phyloP scores from a whole-genome alignment of 495 filamentous ascomycete genomes.

The Penicillium odoratum region DNA sequence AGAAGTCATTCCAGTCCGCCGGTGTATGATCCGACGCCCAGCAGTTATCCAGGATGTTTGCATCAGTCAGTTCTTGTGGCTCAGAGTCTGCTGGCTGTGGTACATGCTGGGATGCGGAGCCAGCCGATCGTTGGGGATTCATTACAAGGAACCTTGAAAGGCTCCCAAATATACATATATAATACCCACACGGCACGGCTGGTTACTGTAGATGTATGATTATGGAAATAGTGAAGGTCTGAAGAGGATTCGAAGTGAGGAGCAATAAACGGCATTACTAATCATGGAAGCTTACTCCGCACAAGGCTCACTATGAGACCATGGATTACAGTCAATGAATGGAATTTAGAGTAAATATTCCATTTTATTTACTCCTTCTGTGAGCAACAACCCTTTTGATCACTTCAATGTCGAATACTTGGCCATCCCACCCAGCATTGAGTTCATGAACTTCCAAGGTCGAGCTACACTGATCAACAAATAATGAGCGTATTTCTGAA shows the following conservation, averaged over 20 bases:
- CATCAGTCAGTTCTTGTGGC: not conserved
- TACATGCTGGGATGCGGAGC: not conserved
- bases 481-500: too few relatives aligned
- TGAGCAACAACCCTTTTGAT: too few relatives aligned
- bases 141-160: not conserved
- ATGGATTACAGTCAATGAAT: too few relatives aligned
- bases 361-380: too few relatives aligned
- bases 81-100: not conserved
- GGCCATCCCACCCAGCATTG: too few relatives aligned
- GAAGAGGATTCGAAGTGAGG: not conserved
- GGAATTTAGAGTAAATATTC: too few relatives aligned
- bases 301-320: too few relatives aligned
- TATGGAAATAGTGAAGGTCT: not conserved
- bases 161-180: not conserved
- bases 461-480: too few relatives aligned
- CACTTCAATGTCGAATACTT: too few relatives aligned
- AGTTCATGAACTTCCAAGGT: too few relatives aligned
- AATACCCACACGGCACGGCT: not conserved
- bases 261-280: not conserved
- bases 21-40: not conserved
- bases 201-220: not conserved
- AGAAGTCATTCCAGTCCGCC: conserved; percentile 17
- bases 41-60: not conserved
- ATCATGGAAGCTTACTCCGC: not conserved
- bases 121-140: not conserved